Percentiles rank a stretch among this genome's conserved stretches.
These are phyloP conservation scores for Pseudonitzschia multiseries DNA, from an alignment of 108 stramenopile genomes.

Conservation along the genomic window DNA sequence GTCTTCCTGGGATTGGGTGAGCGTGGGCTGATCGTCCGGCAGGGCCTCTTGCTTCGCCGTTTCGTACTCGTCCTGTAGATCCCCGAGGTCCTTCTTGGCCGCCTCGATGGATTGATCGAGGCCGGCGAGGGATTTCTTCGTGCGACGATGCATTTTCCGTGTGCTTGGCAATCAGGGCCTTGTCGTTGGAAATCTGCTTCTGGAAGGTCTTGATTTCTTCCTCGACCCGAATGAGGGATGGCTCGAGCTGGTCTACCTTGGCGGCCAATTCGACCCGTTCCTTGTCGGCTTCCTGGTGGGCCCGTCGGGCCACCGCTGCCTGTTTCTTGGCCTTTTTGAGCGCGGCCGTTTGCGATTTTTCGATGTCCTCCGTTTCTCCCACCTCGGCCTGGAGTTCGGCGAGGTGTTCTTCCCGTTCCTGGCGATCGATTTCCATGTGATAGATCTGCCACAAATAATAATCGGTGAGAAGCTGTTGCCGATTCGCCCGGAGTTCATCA, in stretches of 20 bases:
- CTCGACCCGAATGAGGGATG: constrained; percentile 60
- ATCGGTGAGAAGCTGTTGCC: constrained; percentile 72
- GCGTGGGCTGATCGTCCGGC: constrained; percentile 45
- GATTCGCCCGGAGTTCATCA: constrained; percentile 62
- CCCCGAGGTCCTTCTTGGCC: constrained; percentile 42
- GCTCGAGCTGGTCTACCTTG: constrained; percentile 71
- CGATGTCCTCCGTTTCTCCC: constrained; percentile 45
- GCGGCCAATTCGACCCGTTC: constrained; percentile 60
- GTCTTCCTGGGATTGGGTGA: constrained; percentile 83
- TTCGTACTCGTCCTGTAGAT: constrained; percentile 79
- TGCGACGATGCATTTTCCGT: constrained; percentile 60
- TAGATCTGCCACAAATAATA: constrained; percentile 92
- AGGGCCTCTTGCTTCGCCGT: constrained; percentile 75
- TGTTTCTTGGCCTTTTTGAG: constrained; percentile 79
- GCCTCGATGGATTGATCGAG: constrained; percentile 61
- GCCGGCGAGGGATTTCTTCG: constrained; percentile 47
- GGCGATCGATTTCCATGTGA: constrained; percentile 84
- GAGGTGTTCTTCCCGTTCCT: constrained; percentile 62
- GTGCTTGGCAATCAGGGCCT: constrained; percentile 56
- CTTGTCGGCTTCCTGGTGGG: constrained; percentile 68
- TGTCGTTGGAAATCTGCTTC: constrained; percentile 61
- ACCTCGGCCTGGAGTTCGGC: constrained; percentile 61
- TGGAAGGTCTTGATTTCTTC: constrained; percentile 75
- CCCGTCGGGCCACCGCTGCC: constrained; percentile 58
- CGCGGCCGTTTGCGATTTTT: constrained; percentile 53